Evolutionary conservation across 2,329 filamentous ascomycete species (phyloP).

Genomic region (Bipolaris sorokiniana): DNA sequence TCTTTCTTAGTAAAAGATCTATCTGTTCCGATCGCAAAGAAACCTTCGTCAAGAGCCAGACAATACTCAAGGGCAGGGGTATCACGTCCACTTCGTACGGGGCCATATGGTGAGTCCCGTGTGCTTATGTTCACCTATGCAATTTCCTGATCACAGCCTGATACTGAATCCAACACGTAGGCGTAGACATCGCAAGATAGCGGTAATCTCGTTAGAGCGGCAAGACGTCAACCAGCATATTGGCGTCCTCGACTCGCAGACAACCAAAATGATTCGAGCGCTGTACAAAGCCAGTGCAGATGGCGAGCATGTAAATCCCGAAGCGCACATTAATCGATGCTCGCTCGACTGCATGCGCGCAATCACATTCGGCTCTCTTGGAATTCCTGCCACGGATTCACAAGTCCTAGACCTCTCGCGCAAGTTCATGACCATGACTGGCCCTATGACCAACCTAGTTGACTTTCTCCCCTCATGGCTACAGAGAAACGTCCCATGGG

Average conservation of each 20-base stretch:
- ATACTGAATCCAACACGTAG: conserved; percentile 1
- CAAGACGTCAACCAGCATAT: conserved; percentile 22
- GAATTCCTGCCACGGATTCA: neutral
- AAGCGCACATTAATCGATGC: neutral
- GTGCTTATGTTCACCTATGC: neutral
- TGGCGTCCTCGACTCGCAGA: conserved; percentile 21
- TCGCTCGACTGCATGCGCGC: neutral
- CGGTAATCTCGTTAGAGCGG: conserved; percentile 20
- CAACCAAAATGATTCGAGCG: conserved; percentile 24
- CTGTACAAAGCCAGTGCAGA: conserved; percentile 17
- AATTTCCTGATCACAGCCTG: neutral
- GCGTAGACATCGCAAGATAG: conserved; percentile 24
- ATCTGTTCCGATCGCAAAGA: neutral
- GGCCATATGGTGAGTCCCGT: neutral
- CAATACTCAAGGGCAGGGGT: conserved; percentile 1
- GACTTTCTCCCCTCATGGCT: neutral
- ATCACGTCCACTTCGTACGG: neutral
- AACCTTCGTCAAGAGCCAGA: conserved; percentile 2
- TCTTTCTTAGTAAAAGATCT: neutral
- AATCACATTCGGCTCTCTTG: conserved; percentile 3
- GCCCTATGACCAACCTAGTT: conserved; percentile 1
- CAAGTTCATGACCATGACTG: conserved; percentile 1
- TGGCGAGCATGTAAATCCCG: neutral
- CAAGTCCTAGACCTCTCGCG: neutral
- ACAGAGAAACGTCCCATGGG: neutral